phyloP scores from a whole-genome alignment of 768 basidiomycete species.

The Infundibulicybe gibba region DNA sequence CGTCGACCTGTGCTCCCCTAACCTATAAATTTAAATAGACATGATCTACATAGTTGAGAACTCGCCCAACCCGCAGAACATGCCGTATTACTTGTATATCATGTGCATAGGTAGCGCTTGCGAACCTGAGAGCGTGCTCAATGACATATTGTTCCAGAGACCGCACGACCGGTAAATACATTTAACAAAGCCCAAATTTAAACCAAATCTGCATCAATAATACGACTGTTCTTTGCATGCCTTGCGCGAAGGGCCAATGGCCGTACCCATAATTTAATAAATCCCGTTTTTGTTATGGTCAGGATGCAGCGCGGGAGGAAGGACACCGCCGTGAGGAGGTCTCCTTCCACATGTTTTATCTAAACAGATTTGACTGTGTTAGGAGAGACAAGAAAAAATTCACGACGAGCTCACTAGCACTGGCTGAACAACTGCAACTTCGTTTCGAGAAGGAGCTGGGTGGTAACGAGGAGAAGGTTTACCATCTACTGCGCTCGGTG shows the following conservation, averaged over 20 bases:
- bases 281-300: conserved; percentile 73
- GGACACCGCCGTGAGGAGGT: conserved; percentile 68
- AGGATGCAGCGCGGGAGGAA: conserved; percentile 80
- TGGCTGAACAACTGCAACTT: conserved; percentile 87
- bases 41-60: too few species aligned
- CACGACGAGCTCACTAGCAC: conserved; percentile 60
- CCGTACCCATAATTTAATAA: conserved; percentile 82
- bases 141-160: too few species aligned
- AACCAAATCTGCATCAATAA: conserved; percentile 9
- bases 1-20: too few species aligned
- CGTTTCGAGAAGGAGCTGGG: conserved; percentile 85
- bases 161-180: too few species aligned
- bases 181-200: background rate
- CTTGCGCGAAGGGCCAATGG: conserved; percentile 54
- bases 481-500: conserved; percentile 34
- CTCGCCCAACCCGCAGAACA: too few species aligned
- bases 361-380: conserved; percentile 21
- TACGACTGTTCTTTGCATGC: conserved; percentile 16
- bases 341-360: conserved; percentile 81
- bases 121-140: too few species aligned
- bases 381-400: background rate
- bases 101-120: too few species aligned
- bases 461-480: conserved; percentile 60
- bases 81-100: too few species aligned
- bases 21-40: too few species aligned